phyloP scores from a whole-genome alignment of 148 eudicot species.

The Hydrangea macrophylla region DNA sequence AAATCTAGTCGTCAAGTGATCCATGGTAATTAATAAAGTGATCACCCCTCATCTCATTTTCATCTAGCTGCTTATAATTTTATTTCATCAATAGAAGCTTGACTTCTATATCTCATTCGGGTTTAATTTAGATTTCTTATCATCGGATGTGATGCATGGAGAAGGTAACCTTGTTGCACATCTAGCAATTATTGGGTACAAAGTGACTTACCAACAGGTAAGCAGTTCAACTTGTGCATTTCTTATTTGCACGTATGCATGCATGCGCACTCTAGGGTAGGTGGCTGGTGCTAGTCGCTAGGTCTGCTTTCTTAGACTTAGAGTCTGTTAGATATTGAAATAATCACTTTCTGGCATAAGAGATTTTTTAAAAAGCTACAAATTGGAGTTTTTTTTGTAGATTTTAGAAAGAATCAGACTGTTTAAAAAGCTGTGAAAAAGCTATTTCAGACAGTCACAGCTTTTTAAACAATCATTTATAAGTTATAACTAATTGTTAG shows the following conservation, averaged over 20 bases:
- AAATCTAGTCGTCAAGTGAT: constrained; percentile 85
- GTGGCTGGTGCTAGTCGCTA: not conserved
- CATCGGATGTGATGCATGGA: constrained; percentile 92
- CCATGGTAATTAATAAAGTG: constrained; percentile 40
- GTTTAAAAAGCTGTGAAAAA: no score
- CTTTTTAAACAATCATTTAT: no score
- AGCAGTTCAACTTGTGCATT: constrained; percentile 13
- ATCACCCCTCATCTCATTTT: constrained; percentile 1
- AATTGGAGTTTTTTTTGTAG: no score
- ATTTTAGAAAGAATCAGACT: no score
- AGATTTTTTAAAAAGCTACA: no score
- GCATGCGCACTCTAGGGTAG: not conserved
- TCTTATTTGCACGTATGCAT: not conserved
- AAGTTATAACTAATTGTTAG: no score
- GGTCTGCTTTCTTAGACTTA: no score
- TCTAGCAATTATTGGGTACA: constrained; percentile 78
- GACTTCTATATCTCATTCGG: constrained; percentile 19
- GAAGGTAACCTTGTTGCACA: constrained; percentile 95
- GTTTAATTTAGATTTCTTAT: constrained; percentile 55
- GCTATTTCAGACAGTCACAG: no score
- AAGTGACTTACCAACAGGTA: constrained; percentile 85
- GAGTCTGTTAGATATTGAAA: not conserved
- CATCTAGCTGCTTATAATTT: constrained; percentile 7
- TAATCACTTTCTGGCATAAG: no score
- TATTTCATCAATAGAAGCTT: constrained; percentile 7